Evolutionary conservation across 2,329 filamentous ascomycete species (phyloP).

Genomic region (Westerdykella sp.): DNA sequence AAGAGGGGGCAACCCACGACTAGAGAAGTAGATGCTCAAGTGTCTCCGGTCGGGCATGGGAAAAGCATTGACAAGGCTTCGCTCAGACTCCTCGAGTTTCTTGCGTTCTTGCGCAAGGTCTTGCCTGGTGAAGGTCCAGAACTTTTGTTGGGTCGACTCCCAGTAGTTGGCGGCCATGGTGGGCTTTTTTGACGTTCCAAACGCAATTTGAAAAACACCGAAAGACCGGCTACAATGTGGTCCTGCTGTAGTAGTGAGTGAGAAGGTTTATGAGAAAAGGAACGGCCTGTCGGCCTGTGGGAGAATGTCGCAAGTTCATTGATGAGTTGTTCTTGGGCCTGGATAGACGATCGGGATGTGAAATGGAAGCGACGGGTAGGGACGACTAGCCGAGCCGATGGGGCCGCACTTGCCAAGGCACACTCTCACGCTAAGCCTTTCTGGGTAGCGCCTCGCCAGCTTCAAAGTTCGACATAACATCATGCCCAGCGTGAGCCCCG

Average conservation of each 20-base stretch:
- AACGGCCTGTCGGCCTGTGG: too few species aligned
- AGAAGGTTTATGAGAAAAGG: too few species aligned
- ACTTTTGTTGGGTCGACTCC: constrained; percentile 83
- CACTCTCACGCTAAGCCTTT: not conserved
- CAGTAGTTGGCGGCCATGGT: constrained; percentile 92
- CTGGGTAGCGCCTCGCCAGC: not conserved
- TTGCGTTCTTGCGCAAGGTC: constrained; percentile 70
- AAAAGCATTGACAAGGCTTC: constrained; percentile 67
- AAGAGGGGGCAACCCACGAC: constrained; percentile 55
- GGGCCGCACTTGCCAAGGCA: too few species aligned
- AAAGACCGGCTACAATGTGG: not conserved
- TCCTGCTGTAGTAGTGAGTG: too few species aligned
- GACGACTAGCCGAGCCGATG: too few species aligned
- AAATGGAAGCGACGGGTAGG: too few species aligned
- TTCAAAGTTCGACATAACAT: not conserved
- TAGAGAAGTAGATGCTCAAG: constrained; percentile 85
- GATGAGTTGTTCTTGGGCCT: too few species aligned
- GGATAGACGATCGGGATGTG: too few species aligned
- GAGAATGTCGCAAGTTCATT: too few species aligned
- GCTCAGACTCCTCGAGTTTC: constrained; percentile 70
- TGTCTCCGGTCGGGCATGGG: constrained; percentile 76
- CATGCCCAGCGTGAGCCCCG: constrained; percentile 2
- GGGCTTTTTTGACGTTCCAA: not conserved
- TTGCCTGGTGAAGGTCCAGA: constrained; percentile 86
- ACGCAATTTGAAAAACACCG: not conserved